Evolutionary conservation across 2,329 filamentous ascomycete species (phyloP).

Genomic region (Tolypocladium endophyticum): DNA sequence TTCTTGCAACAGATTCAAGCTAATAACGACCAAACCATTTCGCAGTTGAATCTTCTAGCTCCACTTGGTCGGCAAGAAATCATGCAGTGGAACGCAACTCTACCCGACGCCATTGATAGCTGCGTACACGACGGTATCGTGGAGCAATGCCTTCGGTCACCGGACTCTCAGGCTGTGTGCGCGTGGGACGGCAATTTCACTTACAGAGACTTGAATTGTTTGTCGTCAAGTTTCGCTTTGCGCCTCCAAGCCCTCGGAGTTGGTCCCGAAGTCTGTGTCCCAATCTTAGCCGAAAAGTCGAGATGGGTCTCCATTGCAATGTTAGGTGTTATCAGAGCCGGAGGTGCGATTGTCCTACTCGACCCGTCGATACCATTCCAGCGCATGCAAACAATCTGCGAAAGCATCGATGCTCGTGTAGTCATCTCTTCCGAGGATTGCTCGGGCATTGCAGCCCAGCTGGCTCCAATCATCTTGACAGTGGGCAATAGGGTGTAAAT

Average conservation of each 20-base stretch:
- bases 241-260: slow-evolving; percentile 2
- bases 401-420: not conserved
- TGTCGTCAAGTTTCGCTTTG: slow-evolving; percentile 4
- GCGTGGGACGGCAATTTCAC: slow-evolving; percentile 35
- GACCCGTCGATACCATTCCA: slow-evolving; percentile 16
- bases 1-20: not conserved
- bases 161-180: slow-evolving; percentile 24
- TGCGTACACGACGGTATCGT: slow-evolving; percentile 32
- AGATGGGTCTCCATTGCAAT: slow-evolving; percentile 20
- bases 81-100: slow-evolving; percentile 13
- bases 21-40: not conserved
- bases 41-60: not conserved
- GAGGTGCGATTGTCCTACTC: slow-evolving; percentile 18
- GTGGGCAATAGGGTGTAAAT: too few relatives aligned
- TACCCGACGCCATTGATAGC: slow-evolving; percentile 4
- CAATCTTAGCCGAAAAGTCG: slow-evolving; percentile 25
- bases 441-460: not conserved
- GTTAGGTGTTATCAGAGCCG: slow-evolving; percentile 22
- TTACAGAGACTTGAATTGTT: slow-evolving; percentile 22
- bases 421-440: not conserved
- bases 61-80: not conserved
- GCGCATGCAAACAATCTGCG: not conserved
- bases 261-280: slow-evolving; percentile 9
- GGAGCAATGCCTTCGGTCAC: slow-evolving; percentile 18
- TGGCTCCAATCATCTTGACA: not conserved